Evolutionary conservation across 2,329 filamentous ascomycete species (phyloP).

Genomic region (Hymenoscyphus albidus): DNA sequence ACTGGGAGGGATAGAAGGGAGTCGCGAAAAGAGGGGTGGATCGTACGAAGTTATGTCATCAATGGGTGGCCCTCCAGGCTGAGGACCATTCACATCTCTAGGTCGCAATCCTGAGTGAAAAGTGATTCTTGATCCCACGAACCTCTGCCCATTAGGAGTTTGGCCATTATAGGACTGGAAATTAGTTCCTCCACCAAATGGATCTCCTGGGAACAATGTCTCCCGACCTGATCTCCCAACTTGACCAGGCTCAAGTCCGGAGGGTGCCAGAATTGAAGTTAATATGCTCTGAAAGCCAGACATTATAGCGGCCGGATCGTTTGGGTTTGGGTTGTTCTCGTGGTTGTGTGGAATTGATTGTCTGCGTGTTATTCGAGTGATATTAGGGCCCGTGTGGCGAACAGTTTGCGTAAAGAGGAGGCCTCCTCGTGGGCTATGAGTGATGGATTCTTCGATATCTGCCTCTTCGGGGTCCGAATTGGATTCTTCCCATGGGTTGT

Average conservation of each 20-base stretch:
- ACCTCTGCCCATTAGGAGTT: slow-evolving; percentile 16
- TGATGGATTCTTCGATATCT: slow-evolving; percentile 49
- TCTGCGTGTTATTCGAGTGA: slow-evolving; percentile 7
- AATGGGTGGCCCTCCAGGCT: slow-evolving; percentile 43
- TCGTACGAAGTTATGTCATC: slow-evolving; percentile 47
- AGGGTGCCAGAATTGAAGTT: slow-evolving; percentile 40
- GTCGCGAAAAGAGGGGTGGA: slow-evolving; percentile 10
- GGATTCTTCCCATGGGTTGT: slow-evolving; percentile 33
- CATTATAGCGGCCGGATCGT: slow-evolving; percentile 29
- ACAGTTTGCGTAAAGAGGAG: slow-evolving; percentile 31
- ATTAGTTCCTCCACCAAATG: slow-evolving; percentile 6
- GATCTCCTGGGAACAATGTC: slow-evolving; percentile 25
- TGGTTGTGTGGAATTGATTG: slow-evolving; percentile 3
- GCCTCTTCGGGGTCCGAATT: slow-evolving; percentile 57
- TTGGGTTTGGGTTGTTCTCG: neutral
- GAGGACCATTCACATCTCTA: slow-evolving; percentile 48
- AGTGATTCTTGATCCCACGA: slow-evolving; percentile 30
- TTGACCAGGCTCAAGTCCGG: slow-evolving; percentile 24
- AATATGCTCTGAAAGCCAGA: slow-evolving; percentile 44
- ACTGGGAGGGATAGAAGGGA: slow-evolving; percentile 19
- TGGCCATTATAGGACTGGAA: slow-evolving; percentile 23
- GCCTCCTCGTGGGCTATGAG: slow-evolving; percentile 31
- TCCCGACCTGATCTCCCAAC: slow-evolving; percentile 33
- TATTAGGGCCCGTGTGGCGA: slow-evolving; percentile 15
- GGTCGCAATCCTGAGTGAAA: slow-evolving; percentile 41